A percentile compares a stretch with the other conserved stretches of the same genome.
These are phyloP conservation scores for Alternaria conjuncta DNA, from an alignment of 2,329 filamentous ascomycete species.

Conservation along the genomic window DNA sequence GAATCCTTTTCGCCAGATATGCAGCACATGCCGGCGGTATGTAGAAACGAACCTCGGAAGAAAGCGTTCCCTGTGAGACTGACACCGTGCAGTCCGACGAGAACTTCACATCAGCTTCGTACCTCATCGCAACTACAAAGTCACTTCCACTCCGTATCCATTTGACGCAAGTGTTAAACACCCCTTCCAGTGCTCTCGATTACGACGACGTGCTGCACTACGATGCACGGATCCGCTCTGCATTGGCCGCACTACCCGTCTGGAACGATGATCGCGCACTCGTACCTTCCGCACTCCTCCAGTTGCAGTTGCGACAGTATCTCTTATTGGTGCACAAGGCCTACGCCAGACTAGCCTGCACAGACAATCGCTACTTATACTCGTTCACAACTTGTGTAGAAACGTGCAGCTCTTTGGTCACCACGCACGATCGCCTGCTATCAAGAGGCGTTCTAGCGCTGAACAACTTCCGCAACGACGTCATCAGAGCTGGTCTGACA, in stretches of 20 bases:
- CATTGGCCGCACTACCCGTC: conserved; percentile 28
- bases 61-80: background rate
- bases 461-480: conserved; percentile 40
- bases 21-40: conserved; percentile 27
- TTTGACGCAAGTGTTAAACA: conserved; percentile 42
- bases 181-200: conserved; percentile 33
- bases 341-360: conserved; percentile 35
- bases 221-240: conserved; percentile 35
- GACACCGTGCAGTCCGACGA: conserved; percentile 23
- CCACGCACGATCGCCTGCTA: conserved; percentile 29
- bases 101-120: conserved; percentile 42
- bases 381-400: conserved; percentile 42
- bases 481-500: conserved; percentile 34
- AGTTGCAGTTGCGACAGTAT: conserved; percentile 44
- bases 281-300: conserved; percentile 31
- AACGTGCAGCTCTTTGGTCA: conserved; percentile 34
- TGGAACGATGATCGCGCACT: conserved; percentile 30
- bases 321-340: conserved; percentile 44
- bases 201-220: conserved; percentile 45
- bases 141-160: conserved; percentile 42
- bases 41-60: background rate
- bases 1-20: conserved; percentile 50
- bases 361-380: conserved; percentile 37
- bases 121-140: conserved; percentile 26
- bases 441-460: conserved; percentile 28